Conservation (phyloP, 129 eudicot species). For the Heracleum sosnowskyi region DNA sequence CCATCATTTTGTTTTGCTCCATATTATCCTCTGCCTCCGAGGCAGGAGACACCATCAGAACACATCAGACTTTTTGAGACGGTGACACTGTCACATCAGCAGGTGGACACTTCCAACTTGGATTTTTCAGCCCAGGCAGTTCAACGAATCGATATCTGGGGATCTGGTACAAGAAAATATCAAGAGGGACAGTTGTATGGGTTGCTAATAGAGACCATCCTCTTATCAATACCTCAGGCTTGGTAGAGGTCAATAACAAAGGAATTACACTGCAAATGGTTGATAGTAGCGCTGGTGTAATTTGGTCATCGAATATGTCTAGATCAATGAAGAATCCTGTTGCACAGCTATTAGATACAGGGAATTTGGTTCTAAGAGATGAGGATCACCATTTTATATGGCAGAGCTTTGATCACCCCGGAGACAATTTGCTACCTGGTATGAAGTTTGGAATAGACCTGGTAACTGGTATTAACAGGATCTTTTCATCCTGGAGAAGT, state of each 20-base stretch:
- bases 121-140: neutral
- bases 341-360: neutral
- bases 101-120: neutral
- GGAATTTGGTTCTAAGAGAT: constrained; percentile 13
- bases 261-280: neutral
- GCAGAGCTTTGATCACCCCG: constrained; percentile 23
- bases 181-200: neutral
- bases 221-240: neutral
- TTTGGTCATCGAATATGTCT: neutral
- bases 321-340: neutral
- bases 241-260: neutral
- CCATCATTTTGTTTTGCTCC: neutral
- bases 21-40: neutral
- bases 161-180: constrained; percentile 4
- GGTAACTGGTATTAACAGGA: neutral
- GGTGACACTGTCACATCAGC: neutral
- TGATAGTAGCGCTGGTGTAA: neutral
- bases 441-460: neutral
- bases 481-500: neutral
- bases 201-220: neutral
- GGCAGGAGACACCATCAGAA: neutral
- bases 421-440: neutral
- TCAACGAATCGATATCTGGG: constrained; percentile 6
- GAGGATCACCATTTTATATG: neutral
- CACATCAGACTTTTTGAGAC: neutral